A percentile compares a stretch with the other conserved stretches of the same genome.
Evolutionary conservation across 306 rosid species (phyloP).

Genomic region (Canavalia gladiata): DNA sequence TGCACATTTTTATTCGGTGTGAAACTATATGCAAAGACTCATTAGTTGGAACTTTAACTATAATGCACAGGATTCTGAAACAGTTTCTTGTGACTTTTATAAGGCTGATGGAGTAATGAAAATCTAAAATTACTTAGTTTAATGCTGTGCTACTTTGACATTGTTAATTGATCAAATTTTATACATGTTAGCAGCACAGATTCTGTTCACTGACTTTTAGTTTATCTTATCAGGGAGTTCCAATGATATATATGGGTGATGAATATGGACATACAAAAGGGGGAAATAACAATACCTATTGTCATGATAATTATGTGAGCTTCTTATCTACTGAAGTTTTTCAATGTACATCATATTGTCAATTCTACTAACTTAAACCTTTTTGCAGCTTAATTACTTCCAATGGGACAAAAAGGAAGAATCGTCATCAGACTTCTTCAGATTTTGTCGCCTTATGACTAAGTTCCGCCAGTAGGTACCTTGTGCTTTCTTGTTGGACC

Average conservation of each 20-base stretch:
- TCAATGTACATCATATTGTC: conserved; percentile 36
- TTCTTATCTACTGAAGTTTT: conserved; percentile 45
- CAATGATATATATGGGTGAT: conserved; percentile 95
- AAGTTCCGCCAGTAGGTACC: conserved; percentile 76
- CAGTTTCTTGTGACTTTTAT: conserved; percentile 24
- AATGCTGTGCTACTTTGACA: not conserved
- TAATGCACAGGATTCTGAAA: conserved; percentile 12
- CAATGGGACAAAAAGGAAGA: conserved; percentile 92
- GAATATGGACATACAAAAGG: conserved; percentile 99
- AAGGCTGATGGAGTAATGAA: not conserved
- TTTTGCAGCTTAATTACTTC: conserved; percentile 85
- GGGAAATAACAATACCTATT: conserved; percentile 97
- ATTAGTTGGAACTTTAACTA: conserved; percentile 1
- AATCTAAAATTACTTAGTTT: conserved; percentile 13
- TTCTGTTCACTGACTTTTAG: conserved; percentile 41
- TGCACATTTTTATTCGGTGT: not conserved
- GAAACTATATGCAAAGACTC: not conserved
- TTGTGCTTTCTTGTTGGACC: conserved; percentile 2
- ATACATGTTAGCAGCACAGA: not conserved
- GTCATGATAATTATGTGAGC: conserved; percentile 91
- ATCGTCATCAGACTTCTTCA: conserved; percentile 75
- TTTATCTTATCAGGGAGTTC: conserved; percentile 80
- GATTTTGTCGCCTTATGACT: conserved; percentile 86
- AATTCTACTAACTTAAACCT: conserved; percentile 40
- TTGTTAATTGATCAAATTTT: conserved; percentile 20